phyloP scores from a whole-genome alignment of 2,329 filamentous ascomycete genomes.

The Neurospora sp. region DNA sequence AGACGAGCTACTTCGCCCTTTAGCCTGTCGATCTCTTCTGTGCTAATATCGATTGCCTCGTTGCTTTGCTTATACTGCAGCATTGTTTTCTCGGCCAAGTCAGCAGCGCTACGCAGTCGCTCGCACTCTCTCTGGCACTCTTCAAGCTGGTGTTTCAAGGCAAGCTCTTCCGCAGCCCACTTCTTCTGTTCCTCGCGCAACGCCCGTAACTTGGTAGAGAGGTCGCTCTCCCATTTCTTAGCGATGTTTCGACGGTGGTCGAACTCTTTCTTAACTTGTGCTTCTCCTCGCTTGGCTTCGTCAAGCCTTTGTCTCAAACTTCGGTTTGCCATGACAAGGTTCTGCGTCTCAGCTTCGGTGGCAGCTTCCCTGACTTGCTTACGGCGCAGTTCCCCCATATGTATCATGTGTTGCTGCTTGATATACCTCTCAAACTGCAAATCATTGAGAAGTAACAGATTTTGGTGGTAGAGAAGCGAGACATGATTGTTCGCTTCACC shows the following conservation, averaged over 20 bases:
- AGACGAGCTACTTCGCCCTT: constrained; percentile 50
- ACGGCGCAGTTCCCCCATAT: constrained; percentile 69
- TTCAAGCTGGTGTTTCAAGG: constrained; percentile 48
- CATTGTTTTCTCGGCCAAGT: constrained; percentile 60
- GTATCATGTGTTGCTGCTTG: constrained; percentile 72
- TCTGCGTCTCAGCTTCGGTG: constrained; percentile 73
- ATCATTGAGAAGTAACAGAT: constrained; percentile 70
- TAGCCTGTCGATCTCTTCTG: constrained; percentile 50
- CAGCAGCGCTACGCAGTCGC: constrained; percentile 55
- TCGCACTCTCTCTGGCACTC: constrained; percentile 50
- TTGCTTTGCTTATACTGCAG: constrained; percentile 53
- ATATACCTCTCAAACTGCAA: constrained; percentile 76
- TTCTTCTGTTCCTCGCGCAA: constrained; percentile 62
- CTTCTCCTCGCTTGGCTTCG: constrained; percentile 61
- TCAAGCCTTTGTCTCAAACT: constrained; percentile 63
- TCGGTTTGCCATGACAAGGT: constrained; percentile 67
- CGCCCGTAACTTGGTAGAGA: constrained; percentile 54
- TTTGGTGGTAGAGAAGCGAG: constrained; percentile 58
- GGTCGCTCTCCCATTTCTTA: constrained; percentile 69
- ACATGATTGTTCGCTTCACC: constrained; percentile 30
- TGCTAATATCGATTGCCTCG: constrained; percentile 51
- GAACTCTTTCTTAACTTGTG: constrained; percentile 61
- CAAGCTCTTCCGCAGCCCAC: constrained; percentile 48
- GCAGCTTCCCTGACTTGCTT: constrained; percentile 68
- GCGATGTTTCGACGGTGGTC: constrained; percentile 62